These are phyloP conservation scores for Rhypophila decipiens DNA, from an alignment of 495 filamentous ascomycete species.

Conservation along the genomic window DNA sequence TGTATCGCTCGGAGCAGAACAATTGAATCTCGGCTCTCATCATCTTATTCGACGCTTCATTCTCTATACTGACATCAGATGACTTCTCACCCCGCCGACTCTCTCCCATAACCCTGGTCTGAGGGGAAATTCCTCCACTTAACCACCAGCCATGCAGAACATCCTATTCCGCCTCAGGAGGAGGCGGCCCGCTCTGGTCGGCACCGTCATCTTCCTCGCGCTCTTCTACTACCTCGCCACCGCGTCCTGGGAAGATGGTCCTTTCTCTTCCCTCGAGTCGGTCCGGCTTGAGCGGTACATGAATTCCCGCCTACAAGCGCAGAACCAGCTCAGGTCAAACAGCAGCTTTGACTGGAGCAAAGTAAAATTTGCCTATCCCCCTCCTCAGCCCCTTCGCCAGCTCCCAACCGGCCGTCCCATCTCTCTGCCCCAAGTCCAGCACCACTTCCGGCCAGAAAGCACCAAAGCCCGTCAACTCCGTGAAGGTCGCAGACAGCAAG, in stretches of 20 bases:
- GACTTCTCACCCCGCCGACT: no score
- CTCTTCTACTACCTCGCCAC: slow-evolving; percentile 7
- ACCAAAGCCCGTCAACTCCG: slow-evolving; percentile 45
- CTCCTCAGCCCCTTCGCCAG: slow-evolving; percentile 44
- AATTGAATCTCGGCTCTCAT: no score
- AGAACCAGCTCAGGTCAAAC: slow-evolving; percentile 12
- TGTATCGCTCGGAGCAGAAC: no score
- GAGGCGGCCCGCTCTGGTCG: not conserved
- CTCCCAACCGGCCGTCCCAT: slow-evolving; percentile 48
- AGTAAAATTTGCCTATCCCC: slow-evolving; percentile 51
- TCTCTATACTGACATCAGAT: not conserved
- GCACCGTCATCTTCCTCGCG: not conserved
- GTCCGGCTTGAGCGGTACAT: slow-evolving; percentile 21
- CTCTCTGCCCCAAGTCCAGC: slow-evolving; percentile 65
- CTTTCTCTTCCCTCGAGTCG: slow-evolving; percentile 11
- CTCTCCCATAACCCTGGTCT: no score
- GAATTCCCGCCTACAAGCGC: slow-evolving; percentile 16
- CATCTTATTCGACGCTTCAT: no score
- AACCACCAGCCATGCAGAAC: not conserved
- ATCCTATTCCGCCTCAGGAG: not conserved
- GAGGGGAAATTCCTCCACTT: not conserved
- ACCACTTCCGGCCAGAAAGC: slow-evolving; percentile 51
- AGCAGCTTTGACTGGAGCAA: slow-evolving; percentile 52
- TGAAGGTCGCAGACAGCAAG: slow-evolving; percentile 49
- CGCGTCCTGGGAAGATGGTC: not conserved